These are phyloP conservation scores for Lichtheimia ramosa DNA, from an alignment of 371 early-diverging fungal species.

Conservation along the genomic window DNA sequence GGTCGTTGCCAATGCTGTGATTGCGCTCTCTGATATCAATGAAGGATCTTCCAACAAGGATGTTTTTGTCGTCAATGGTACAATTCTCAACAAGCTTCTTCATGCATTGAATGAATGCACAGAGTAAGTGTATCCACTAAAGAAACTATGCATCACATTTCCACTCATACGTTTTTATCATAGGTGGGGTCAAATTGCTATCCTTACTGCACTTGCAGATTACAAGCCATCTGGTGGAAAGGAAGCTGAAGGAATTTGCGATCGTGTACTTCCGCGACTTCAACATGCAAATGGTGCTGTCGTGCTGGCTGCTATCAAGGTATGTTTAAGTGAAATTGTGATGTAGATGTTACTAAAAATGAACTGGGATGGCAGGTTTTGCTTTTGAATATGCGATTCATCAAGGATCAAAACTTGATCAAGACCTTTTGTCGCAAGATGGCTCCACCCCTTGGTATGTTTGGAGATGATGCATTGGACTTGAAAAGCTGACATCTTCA, in stretches of 20 bases:
- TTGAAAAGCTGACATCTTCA: background rate
- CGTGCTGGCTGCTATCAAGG: conserved; percentile 77
- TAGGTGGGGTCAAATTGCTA: conserved; percentile 94
- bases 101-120: conserved; percentile 94
- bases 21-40: conserved; percentile 88
- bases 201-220: conserved; percentile 82
- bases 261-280: conserved; percentile 90
- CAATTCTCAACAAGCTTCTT: conserved; percentile 81
- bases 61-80: conserved; percentile 70
- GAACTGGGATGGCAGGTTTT: conserved; percentile 41
- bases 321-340: conserved; percentile 17
- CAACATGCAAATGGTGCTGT: conserved; percentile 62
- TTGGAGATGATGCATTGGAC: too few species aligned
- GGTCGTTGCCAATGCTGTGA: conserved; percentile 94
- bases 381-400: conserved; percentile 62
- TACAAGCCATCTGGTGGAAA: conserved; percentile 39
- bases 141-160: background rate
- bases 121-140: conserved; percentile 60
- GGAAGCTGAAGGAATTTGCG: conserved; percentile 89
- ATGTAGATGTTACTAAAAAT: background rate
- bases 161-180: background rate
- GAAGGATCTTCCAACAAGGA: conserved; percentile 73
- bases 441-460: conserved; percentile 87
- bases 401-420: conserved; percentile 70
- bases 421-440: conserved; percentile 74